phyloP scores from a whole-genome alignment of 139 green algal genomes.

The Diplosphaera chodatii region DNA sequence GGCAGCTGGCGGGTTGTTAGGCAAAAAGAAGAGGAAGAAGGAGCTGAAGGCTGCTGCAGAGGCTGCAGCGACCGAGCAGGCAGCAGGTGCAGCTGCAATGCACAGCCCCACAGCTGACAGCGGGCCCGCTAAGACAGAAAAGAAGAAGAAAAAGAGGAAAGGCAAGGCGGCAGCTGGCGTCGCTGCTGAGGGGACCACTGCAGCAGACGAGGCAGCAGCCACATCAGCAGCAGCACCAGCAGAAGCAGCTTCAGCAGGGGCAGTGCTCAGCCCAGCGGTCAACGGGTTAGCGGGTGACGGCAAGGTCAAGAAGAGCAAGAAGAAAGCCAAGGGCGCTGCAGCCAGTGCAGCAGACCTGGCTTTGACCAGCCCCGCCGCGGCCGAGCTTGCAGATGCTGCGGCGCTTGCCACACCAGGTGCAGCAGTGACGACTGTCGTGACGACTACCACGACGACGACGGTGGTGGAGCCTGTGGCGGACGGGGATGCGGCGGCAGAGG shows the following conservation, averaged over 20 bases:
- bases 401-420: neutral
- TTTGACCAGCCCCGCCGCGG: conserved; percentile 4
- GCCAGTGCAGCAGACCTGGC: neutral
- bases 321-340: too few relatives aligned
- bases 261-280: neutral
- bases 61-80: too few relatives aligned
- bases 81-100: neutral
- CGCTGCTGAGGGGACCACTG: too few relatives aligned
- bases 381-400: conserved; percentile 12
- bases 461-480: neutral
- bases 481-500: too few relatives aligned
- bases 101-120: neutral
- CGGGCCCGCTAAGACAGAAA: too few relatives aligned
- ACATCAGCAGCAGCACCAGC: neutral
- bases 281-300: conserved; percentile 2
- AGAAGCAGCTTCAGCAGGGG: neutral
- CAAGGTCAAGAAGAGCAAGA: too few relatives aligned
- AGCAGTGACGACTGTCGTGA: neutral
- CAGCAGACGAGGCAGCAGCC: neutral
- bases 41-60: conserved; percentile 6
- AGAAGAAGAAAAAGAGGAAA: conserved; percentile 24
- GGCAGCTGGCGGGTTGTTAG: neutral
- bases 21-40: conserved; percentile 1
- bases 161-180: conserved; percentile 6
- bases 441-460: neutral